phyloP scores from a whole-genome alignment of 2,329 filamentous ascomycete genomes.

The Thyridium curvatum region DNA sequence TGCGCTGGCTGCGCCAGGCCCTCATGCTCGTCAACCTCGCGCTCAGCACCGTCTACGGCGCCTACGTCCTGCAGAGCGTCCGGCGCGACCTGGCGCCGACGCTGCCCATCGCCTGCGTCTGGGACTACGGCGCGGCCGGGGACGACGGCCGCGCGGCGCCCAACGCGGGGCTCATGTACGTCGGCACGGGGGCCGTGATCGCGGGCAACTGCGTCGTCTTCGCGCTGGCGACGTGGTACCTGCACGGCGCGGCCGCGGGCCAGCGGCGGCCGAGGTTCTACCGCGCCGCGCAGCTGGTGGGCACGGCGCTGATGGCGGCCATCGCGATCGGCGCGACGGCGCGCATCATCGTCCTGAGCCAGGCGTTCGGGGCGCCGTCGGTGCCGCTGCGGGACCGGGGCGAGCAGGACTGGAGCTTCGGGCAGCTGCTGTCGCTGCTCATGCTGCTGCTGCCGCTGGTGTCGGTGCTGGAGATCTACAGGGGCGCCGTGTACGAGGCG shows the following conservation, averaged over 20 bases:
- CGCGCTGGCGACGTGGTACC: slow-evolving; percentile 54
- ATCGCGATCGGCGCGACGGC: slow-evolving; percentile 53
- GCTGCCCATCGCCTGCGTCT: slow-evolving; percentile 56
- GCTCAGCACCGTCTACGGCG: slow-evolving; percentile 48
- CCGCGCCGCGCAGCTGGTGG: slow-evolving; percentile 43
- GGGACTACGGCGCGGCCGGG: slow-evolving; percentile 30
- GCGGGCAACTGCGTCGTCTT: slow-evolving; percentile 54
- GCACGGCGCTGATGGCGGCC: slow-evolving; percentile 47
- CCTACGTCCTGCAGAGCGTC: slow-evolving; percentile 51
- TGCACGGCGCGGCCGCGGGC: slow-evolving; percentile 49
- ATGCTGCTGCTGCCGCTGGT: slow-evolving; percentile 55
- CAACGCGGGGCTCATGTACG: slow-evolving; percentile 41
- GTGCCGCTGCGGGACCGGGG: slow-evolving; percentile 42
- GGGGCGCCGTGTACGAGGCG: too few species aligned
- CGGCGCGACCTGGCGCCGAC: slow-evolving; percentile 39
- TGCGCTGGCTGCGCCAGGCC: slow-evolving; percentile 58
- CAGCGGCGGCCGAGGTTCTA: slow-evolving; percentile 36
- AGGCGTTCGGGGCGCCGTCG: slow-evolving; percentile 52
- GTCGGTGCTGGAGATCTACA: slow-evolving; percentile 49
- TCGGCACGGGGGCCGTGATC: slow-evolving; percentile 57
- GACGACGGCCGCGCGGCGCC: slow-evolving; percentile 16
- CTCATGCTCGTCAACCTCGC: slow-evolving; percentile 61
- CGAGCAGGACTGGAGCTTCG: slow-evolving; percentile 57
- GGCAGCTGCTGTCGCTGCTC: slow-evolving; percentile 53
- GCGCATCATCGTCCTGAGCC: slow-evolving; percentile 49